phyloP scores from a whole-genome alignment of 1,284 basidiomycete species.

The Melampsora larici-populina region DNA sequence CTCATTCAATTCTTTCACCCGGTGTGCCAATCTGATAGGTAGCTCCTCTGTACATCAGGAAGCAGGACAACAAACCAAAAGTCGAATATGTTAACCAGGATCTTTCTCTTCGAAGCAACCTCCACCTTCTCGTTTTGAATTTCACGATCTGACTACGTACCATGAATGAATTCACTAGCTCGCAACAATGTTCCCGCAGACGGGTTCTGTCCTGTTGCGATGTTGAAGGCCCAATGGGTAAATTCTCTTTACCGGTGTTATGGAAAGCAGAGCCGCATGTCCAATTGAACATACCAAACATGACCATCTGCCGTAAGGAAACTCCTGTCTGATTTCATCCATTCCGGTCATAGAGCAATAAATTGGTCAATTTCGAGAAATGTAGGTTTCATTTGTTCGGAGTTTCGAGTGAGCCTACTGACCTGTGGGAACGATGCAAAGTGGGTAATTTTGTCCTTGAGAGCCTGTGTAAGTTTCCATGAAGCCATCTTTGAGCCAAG shows the following conservation, averaged over 20 bases:
- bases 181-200: conserved; percentile 80
- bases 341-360: neutral
- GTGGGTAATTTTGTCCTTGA: conserved; percentile 90
- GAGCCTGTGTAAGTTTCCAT: conserved; percentile 46
- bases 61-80: neutral
- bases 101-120: neutral
- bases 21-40: conserved; percentile 88
- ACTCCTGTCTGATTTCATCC: conserved; percentile 56
- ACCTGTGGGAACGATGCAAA: conserved; percentile 92
- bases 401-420: conserved; percentile 58
- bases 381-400: neutral
- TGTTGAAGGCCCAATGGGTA: too few species aligned
- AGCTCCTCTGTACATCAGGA: conserved; percentile 66
- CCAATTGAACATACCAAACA: conserved; percentile 58
- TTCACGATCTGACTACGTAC: conserved; percentile 55
- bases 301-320: conserved; percentile 86
- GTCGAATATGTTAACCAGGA: neutral
- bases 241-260: too few species aligned
- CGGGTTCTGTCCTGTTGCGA: conserved; percentile 67
- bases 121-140: neutral
- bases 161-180: conserved; percentile 76
- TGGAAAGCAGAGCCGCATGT: too few species aligned
- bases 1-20: conserved; percentile 93
- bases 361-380: conserved; percentile 1
- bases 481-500: conserved; percentile 2